Evolutionary conservation across 129 eudicot genomes (phyloP).

Genomic region (Chrysanthemum makinoi): DNA sequence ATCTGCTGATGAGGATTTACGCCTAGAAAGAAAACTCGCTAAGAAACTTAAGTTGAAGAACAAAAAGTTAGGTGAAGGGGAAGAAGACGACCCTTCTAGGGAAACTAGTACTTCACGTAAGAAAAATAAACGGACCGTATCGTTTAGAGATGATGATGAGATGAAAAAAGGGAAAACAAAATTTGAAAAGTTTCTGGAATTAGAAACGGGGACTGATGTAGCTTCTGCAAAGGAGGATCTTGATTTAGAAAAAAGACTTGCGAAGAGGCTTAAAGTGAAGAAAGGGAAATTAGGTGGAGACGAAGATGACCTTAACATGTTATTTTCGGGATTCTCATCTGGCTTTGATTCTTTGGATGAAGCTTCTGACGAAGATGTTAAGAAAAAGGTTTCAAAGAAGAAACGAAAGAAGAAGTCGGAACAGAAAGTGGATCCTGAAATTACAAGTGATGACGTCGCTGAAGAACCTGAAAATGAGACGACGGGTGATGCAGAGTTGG

Average conservation of each 20-base stretch:
- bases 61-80: slow-evolving; percentile 35
- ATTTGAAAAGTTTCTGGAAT: slow-evolving; percentile 50
- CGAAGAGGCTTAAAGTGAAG: slow-evolving; percentile 70
- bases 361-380: slow-evolving; percentile 13
- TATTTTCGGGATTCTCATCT: slow-evolving; percentile 67
- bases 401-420: slow-evolving; percentile 30
- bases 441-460: slow-evolving; percentile 20
- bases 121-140: slow-evolving; percentile 26
- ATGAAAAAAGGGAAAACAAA: slow-evolving; percentile 46
- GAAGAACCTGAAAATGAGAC: slow-evolving; percentile 24
- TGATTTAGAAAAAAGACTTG: slow-evolving; percentile 54
- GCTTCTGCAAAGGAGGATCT: slow-evolving; percentile 49
- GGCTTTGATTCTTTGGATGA: slow-evolving; percentile 34
- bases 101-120: slow-evolving; percentile 17
- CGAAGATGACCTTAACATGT: slow-evolving; percentile 53
- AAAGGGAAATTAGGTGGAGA: slow-evolving; percentile 54
- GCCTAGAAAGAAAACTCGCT: slow-evolving; percentile 45
- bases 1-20: slow-evolving; percentile 44
- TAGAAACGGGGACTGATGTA: slow-evolving; percentile 29
- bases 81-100: slow-evolving; percentile 18
- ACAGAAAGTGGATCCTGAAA: slow-evolving; percentile 31
- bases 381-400: not conserved
- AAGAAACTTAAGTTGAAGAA: slow-evolving; percentile 51
- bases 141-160: slow-evolving; percentile 13
- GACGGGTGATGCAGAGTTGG: too few relatives aligned